phyloP scores from a whole-genome alignment of 169 alveolate species.

The Eimeria necatrix region DNA sequence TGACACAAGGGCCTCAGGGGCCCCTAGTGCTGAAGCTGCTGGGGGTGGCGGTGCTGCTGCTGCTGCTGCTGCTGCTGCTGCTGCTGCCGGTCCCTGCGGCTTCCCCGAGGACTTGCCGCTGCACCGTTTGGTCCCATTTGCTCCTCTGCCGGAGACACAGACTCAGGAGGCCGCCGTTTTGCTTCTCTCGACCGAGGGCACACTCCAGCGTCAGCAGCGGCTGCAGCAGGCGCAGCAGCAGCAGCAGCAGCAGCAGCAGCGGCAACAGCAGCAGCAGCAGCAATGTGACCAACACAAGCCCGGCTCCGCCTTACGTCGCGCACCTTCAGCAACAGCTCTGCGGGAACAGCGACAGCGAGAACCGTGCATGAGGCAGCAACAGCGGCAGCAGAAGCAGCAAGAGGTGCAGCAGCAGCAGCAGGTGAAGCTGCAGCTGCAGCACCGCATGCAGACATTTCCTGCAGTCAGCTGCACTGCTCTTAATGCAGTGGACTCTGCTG shows the following conservation, averaged over 20 bases:
- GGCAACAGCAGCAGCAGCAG: neutral
- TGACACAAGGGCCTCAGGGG: too few species aligned
- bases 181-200: neutral
- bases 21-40: neutral
- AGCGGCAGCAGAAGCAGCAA: too few species aligned
- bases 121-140: neutral
- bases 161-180: neutral
- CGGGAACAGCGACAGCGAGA: too few species aligned
- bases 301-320: too few species aligned
- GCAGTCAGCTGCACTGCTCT: constrained; percentile 1
- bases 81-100: neutral
- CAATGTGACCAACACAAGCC: too few species aligned
- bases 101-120: neutral
- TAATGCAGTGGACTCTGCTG: constrained; percentile 2
- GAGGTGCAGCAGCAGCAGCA: too few species aligned
- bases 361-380: too few species aligned
- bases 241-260: neutral
- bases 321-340: neutral
- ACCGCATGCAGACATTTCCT: neutral
- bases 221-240: neutral
- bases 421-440: neutral
- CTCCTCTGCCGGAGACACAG: neutral
- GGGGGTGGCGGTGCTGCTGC: constrained; percentile 4
- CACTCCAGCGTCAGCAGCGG: neutral
- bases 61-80: constrained; percentile 2